These are phyloP conservation scores for Carpinus fangiana DNA, from an alignment of 306 rosid genomes.

Conservation along the genomic window DNA sequence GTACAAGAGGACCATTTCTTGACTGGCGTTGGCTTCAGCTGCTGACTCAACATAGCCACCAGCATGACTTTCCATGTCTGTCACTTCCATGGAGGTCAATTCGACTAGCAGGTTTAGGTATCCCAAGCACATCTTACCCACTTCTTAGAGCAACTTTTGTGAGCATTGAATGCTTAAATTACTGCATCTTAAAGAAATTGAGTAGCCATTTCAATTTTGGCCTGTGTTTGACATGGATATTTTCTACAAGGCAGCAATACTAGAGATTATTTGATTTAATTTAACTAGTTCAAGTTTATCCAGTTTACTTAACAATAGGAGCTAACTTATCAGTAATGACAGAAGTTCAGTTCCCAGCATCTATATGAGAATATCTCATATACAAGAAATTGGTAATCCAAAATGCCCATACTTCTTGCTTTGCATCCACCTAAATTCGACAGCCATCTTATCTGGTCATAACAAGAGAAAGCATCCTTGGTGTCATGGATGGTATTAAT, in stretches of 20 bases:
- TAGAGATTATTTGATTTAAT: not conserved
- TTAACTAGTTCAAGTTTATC: not conserved
- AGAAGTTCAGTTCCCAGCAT: not conserved
- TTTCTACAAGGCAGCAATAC: not conserved
- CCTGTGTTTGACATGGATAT: not conserved
- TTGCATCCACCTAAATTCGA: not conserved
- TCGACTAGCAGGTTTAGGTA: not conserved
- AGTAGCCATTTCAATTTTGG: not conserved
- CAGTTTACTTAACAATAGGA: not conserved
- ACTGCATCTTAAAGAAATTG: not conserved
- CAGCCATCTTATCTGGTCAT: not conserved
- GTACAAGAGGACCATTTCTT: not conserved
- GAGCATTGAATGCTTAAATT: not conserved
- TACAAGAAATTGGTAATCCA: not conserved
- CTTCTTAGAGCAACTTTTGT: not conserved
- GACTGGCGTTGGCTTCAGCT: not conserved
- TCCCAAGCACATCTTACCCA: not conserved
- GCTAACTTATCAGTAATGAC: not conserved
- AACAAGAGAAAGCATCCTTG: constrained; percentile 1
- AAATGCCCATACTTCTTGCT: not conserved
- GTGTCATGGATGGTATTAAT: not conserved
- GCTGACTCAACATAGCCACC: not conserved
- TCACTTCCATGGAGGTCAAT: constrained; percentile 5
- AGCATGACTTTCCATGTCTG: not conserved
- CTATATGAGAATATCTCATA: not conserved